Evolutionary conservation across 192 early-diverging fungal genomes (phyloP).

Genomic region (Allomyces macrogynus): DNA sequence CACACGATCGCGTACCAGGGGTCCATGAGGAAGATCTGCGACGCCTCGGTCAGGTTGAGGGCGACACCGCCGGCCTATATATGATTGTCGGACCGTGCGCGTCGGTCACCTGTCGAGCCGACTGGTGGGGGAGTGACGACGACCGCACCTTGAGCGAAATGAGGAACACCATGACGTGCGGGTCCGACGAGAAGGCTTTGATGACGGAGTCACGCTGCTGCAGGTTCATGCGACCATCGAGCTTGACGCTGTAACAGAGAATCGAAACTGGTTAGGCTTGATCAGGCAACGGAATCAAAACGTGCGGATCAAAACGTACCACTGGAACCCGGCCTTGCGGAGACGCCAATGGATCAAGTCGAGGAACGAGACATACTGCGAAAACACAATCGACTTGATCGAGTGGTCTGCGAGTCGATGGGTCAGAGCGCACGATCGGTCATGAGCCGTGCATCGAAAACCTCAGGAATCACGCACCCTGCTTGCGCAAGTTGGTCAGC

Average conservation of each 20-base stretch:
- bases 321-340: constrained; percentile 62
- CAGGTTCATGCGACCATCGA: constrained; percentile 80
- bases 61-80: constrained; percentile 62
- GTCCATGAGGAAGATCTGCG: constrained; percentile 44
- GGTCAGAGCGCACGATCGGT: too few relatives aligned
- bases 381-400: constrained; percentile 20
- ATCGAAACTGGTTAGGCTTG: too few relatives aligned
- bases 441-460: too few relatives aligned
- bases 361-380: constrained; percentile 71
- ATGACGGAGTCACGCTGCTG: constrained; percentile 49
- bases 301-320: constrained; percentile 10
- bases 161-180: constrained; percentile 67
- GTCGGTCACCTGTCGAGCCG: too few relatives aligned
- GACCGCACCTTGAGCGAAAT: constrained; percentile 45
- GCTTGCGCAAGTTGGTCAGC: constrained; percentile 43
- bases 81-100: too few relatives aligned
- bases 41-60: constrained; percentile 78
- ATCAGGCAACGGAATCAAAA: too few relatives aligned
- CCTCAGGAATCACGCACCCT: constrained; percentile 30
- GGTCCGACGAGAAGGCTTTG: constrained; percentile 51
- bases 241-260: constrained; percentile 28
- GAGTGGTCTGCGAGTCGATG: neutral
- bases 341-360: constrained; percentile 83
- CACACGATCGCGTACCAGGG: neutral
- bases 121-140: too few relatives aligned